Evolutionary conservation across 2,329 filamentous ascomycete species (phyloP).

Genomic region (Drechslerella dactyloides): DNA sequence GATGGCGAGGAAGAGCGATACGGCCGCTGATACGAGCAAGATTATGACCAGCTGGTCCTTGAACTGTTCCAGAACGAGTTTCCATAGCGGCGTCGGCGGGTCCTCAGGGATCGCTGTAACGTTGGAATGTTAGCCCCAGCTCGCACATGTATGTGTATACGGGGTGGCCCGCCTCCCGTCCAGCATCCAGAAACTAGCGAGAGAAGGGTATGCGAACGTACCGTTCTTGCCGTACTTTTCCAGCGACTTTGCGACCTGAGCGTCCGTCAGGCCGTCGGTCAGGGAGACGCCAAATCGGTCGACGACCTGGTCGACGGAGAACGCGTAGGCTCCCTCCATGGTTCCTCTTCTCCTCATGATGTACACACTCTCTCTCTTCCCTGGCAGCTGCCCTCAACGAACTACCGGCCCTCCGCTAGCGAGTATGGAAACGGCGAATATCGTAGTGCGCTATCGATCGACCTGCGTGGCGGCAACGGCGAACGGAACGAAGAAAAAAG

Average conservation of each 20-base stretch:
- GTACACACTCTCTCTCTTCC: conserved; percentile 57
- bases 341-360: conserved; percentile 54
- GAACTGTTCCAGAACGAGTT: conserved; percentile 97
- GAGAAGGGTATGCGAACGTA: conserved; percentile 58
- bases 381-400: conserved; percentile 46
- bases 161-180: too few relatives aligned
- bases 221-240: conserved; percentile 71
- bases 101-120: conserved; percentile 76
- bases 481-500: not conserved
- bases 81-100: conserved; percentile 92
- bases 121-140: conserved; percentile 55
- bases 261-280: conserved; percentile 65
- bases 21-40: conserved; percentile 84
- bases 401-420: not conserved
- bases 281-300: conserved; percentile 66
- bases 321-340: conserved; percentile 71
- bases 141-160: conserved; percentile 51
- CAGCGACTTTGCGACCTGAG: conserved; percentile 66
- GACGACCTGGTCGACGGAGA: conserved; percentile 67
- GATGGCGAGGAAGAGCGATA: conserved; percentile 90
- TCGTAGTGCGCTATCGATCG: not conserved
- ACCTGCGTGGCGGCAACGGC: not conserved
- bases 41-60: conserved; percentile 98
- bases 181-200: conserved; percentile 20
- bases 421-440: conserved; percentile 12